Evolutionary conservation across 83 land plant species (phyloP), one percentile per base, ranked within the genome.

Genomic region (Thuja plicata): DNA sequence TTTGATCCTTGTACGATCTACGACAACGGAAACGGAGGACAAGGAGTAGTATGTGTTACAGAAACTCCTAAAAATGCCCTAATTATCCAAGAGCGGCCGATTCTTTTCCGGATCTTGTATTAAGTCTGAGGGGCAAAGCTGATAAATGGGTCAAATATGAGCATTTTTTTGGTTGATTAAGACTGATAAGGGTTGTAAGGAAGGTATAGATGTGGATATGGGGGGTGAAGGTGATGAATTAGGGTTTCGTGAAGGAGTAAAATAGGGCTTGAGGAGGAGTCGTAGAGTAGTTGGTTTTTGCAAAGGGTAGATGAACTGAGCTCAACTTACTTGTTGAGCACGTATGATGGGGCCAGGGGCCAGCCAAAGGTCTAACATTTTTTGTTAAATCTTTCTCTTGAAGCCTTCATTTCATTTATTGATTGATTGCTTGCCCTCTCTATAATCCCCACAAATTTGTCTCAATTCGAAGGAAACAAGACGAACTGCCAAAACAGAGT

Each of bases 201-300:
- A 32, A 32, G 38, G 35, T 76, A 35, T 32, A 76, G 38, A 35
- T 76, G 38, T 13, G 15, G 79, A 76, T 76, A 32, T 74, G 2
- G 45, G 45, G 45, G 45, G 45, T 43, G 45, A 43, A 43, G 38
- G 40, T 3, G 38, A 76, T 76, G 35, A 34, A 76, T 76, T 32
- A 76, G 79, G 79, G 38, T 76, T 76, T 76, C 79, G 79, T 76
- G 38, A 15, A 76, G 79, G 79, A 76, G 79, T 76, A 76, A 76
- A 76, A 32, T 38, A 43, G 45, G 45, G 45, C 45, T 43, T 5
- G 45, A 76, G 17, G 35, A 34, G 79, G 79, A 76, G 79, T 76
- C 79, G 79, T 76, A 76, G 79, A 76, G 79, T 76, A 34, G 79
- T 76, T 76, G 79, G 79, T 76, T 66, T 66, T 24, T 66, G 73